phyloP scores from a whole-genome alignment of 148 eudicot genomes.

The Pouteria glomerata region DNA sequence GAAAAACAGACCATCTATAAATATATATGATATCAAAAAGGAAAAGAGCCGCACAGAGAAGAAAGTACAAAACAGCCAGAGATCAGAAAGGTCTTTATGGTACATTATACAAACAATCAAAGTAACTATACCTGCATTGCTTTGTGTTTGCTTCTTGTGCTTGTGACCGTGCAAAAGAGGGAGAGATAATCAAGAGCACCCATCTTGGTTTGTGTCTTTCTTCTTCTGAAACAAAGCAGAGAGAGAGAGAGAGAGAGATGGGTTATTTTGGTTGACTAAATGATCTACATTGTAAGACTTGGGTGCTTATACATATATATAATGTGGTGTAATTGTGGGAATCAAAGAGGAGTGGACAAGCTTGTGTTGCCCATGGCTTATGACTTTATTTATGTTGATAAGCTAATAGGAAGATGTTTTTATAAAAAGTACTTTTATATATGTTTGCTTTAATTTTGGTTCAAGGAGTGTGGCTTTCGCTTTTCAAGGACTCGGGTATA shows the following conservation, averaged over 20 bases:
- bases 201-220: conserved; percentile 28
- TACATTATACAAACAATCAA: background rate
- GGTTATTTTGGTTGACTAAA: background rate
- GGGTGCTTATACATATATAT: background rate
- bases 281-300: background rate
- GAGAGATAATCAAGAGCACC: conserved; percentile 82
- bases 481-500: conserved; percentile 17
- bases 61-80: background rate
- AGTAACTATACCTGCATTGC: conserved; percentile 58
- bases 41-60: background rate
- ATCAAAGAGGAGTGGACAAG: background rate
- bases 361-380: conserved; percentile 15
- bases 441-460: conserved; percentile 50
- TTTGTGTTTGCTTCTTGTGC: conserved; percentile 54
- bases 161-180: conserved; percentile 65
- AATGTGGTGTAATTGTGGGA: background rate
- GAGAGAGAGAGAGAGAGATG: background rate
- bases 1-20: background rate
- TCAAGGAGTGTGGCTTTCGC: conserved; percentile 27
- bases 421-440: conserved; percentile 45
- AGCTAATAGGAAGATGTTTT: conserved; percentile 14
- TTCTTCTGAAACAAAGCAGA: background rate
- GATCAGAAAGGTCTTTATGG: background rate
- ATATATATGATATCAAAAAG: background rate
- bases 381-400: conserved; percentile 7